Base-by-base conservation (phyloP, 192 early-diverging fungal genomes). In the Pilobolus umbonatus region DNA sequence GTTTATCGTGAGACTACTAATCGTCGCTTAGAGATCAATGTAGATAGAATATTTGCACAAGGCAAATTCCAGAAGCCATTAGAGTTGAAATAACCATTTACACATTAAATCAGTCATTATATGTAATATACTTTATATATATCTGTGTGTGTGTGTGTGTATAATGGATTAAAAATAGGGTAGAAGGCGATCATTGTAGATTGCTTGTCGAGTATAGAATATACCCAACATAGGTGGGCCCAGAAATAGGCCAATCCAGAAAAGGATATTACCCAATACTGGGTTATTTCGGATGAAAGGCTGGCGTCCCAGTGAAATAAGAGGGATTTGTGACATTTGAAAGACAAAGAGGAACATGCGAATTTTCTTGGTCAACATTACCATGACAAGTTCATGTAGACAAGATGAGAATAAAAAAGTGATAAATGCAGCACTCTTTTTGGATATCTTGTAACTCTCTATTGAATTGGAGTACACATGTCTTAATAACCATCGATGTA, bases 221-320 rank as follows among this genome's bases (percentile, higher is more conserved):
- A 91, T 85, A 19, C 85, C 82, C 6, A 95, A 67, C 12, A 93
- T 45, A 39, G 93, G 93, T 17, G 90, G 91, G 11, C 88, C 93
- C 55, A 80, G 57, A 46, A 94, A 88, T 88, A 98, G 90, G 21
- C 85, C 81, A 42, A 92, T 71, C 96, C 96, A 98, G 67, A 98
- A 96, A 40, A 88, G 62, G n/a, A 69, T 82, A 75, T 98, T 96
- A 8, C 89, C 86, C 19, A 93, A 45, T 44, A 85, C 68, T 40
- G 75, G 81, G 12, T 79, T 72, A 49, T 81, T 70, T 60, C 76
- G 81, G 50, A 93, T 74, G 31, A 69, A 64, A 24, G 75, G 75
- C 21, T 83, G 53, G 3, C 83, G 71, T 25, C 83, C 80, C 8
- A 88, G 55, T 42, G 74, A 80, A 45, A 98, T 96, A 55, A 98